Percentiles rank a stretch among this genome's conserved stretches.
Conservation (phyloP, 192 early-diverging fungal species). For the Backusella luteola region DNA sequence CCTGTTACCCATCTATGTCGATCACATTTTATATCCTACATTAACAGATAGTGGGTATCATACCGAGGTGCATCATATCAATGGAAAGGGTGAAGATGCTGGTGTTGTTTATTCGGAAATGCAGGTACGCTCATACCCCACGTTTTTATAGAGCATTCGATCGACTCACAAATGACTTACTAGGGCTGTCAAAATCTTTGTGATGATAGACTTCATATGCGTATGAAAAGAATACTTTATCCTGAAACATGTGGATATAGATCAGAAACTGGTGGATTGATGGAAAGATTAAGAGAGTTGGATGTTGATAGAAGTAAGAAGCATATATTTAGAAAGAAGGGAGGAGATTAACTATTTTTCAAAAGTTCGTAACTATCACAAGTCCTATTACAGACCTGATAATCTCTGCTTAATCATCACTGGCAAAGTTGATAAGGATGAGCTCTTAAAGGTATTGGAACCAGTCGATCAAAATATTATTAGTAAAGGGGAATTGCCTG, state of each 20-base stretch:
- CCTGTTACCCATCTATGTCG: constrained; percentile 60
- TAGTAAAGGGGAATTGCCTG: constrained; percentile 45
- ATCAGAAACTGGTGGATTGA: constrained; percentile 59
- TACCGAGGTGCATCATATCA: constrained; percentile 65
- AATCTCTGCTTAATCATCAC: constrained; percentile 60
- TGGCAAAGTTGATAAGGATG: constrained; percentile 43
- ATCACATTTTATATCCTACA: constrained; percentile 62
- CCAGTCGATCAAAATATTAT: constrained; percentile 53
- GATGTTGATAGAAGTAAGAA: constrained; percentile 55
- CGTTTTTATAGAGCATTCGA: no score
- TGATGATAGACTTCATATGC: constrained; percentile 41
- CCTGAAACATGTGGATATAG: constrained; percentile 59
- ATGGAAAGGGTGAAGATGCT: constrained; percentile 62
- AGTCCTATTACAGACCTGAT: constrained; percentile 60
- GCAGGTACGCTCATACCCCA: constrained; percentile 38
- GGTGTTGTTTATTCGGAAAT: constrained; percentile 67
- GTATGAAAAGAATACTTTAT: constrained; percentile 53
- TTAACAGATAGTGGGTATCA: constrained; percentile 55
- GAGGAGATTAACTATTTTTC: not conserved
- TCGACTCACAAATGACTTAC: not conserved
- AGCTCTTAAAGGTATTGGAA: constrained; percentile 43
- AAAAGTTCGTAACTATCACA: constrained; percentile 46
- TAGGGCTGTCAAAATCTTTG: constrained; percentile 51
- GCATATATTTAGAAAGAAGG: not conserved
- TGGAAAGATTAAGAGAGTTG: constrained; percentile 54